phyloP scores from a whole-genome alignment of 176 grass and related monocot genomes.

The Pharus latifolius region DNA sequence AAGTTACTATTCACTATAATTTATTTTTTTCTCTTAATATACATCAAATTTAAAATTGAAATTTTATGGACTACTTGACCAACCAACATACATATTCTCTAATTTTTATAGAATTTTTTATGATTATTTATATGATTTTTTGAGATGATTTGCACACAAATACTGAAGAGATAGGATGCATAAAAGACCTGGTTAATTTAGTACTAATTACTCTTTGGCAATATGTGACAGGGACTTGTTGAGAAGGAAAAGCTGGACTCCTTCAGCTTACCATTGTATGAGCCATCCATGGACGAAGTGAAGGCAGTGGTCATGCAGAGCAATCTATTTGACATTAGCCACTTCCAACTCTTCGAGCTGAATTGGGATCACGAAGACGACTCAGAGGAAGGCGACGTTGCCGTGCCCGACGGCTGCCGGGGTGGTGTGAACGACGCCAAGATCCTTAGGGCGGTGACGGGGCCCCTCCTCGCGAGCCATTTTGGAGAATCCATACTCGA shows the following conservation, averaged over 20 bases:
- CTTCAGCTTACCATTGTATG: not conserved
- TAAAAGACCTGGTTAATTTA: not conserved
- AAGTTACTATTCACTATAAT: too few relatives aligned
- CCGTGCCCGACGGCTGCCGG: not conserved
- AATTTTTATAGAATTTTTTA: not conserved
- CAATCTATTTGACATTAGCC: conserved; percentile 4
- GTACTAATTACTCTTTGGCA: not conserved
- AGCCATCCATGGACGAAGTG: conserved; percentile 7
- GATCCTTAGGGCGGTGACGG: not conserved
- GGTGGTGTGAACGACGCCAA: conserved; percentile 6
- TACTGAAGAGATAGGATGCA: too few relatives aligned
- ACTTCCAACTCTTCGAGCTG: not conserved
- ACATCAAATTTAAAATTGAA: too few relatives aligned
- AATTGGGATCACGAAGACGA: conserved; percentile 29
- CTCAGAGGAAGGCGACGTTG: not conserved
- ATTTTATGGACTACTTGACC: too few relatives aligned
- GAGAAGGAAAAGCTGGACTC: not conserved
- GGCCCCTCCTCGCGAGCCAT: conserved; percentile 6
- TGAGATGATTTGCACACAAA: too few relatives aligned
- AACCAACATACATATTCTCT: not conserved
- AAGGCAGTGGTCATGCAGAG: not conserved
- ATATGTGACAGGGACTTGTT: not conserved
- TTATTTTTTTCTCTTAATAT: too few relatives aligned
- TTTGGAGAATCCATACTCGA: conserved; percentile 17
- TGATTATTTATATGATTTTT: not conserved